Evolutionary conservation across 805 yeast species (phyloP), one percentile per base, ranked within the genome.

Genomic region (Maudiozyma pseudohumilis): DNA sequence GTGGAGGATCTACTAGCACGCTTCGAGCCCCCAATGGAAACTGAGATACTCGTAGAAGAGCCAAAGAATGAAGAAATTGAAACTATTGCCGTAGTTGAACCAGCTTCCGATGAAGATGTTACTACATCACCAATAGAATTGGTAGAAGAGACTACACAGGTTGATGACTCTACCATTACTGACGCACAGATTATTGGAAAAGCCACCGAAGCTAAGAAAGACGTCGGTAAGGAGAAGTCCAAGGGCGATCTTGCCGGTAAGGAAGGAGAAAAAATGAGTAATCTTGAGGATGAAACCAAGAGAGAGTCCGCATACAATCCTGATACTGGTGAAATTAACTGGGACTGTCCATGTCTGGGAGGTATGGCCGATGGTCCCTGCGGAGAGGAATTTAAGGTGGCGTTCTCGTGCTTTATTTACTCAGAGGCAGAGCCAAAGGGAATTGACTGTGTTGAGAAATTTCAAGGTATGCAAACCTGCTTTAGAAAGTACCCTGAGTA

Each of bases 321-420:
- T 26, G 95, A 84, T 53, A 92, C 99, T 5, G 98, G 98, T 24
- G 97, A 89, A 60, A 92, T 92, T 65, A 92, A 92, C 74, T 92
- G 99, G 99, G 97, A 92, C 57, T 89, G 99, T 62, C 96, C 97
- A 12, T 92, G 99, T 64, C 69, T 92, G 38, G 98, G 98, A 29
- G 98, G 99, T 34, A 89, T 89, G 98, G 98, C 99, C 24, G 70
- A 88, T 48, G 99, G 99, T 0, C 98, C 99, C 40, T 92, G 99
- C 66, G 99, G 99, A 42, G 89, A 80, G 53, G 95, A 86, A 65
- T 86, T 86, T 68, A 86, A 86, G 65, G 89, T 75, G 40, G 97
- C 98, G 0, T 92, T 92, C 60, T 71, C 95, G 11, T 92, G 99
- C 61, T 92, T 92, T 55, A 89, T 92, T 32, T 88, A 81, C 68